A percentile compares a stretch with the other conserved stretches of the same genome.
These are phyloP conservation scores for Pseudogymnoascus sp. DNA, from an alignment of 2,329 filamentous ascomycete species.

Conservation along the genomic window DNA sequence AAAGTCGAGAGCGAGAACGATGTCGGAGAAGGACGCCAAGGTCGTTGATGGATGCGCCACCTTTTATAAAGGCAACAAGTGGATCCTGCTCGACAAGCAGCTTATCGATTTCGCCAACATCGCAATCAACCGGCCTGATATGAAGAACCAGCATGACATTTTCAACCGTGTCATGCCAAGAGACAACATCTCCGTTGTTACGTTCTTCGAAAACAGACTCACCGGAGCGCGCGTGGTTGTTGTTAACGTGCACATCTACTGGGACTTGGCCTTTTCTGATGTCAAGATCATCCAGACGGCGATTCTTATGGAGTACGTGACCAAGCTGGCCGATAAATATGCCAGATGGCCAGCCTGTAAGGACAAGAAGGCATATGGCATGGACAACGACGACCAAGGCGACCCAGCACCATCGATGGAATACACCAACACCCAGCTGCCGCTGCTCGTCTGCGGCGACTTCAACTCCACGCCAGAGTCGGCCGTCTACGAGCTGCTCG, in stretches of 20 bases:
- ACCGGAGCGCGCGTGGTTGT: conserved; percentile 90
- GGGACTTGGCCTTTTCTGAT: conserved; percentile 84
- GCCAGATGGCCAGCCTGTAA: conserved; percentile 69
- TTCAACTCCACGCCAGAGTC: conserved; percentile 88
- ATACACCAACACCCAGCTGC: conserved; percentile 82
- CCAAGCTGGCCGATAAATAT: conserved; percentile 78
- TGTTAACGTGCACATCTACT: conserved; percentile 88
- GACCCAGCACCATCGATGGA: conserved; percentile 75
- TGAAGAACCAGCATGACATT: conserved; percentile 95
- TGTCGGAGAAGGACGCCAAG: conserved; percentile 80
- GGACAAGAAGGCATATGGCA: conserved; percentile 44
- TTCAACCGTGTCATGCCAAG: conserved; percentile 98
- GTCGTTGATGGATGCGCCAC: conserved; percentile 93
- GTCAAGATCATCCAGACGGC: conserved; percentile 96
- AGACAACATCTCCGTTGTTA: conserved; percentile 89
- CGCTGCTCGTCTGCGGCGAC: conserved; percentile 84
- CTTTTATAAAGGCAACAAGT: conserved; percentile 95
- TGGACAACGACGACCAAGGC: conserved; percentile 41
- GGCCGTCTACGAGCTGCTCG: conserved; percentile 84
- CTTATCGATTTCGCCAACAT: conserved; percentile 85
- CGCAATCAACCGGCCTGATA: conserved; percentile 89
- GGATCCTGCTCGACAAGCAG: conserved; percentile 87
- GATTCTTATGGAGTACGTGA: conserved; percentile 86
- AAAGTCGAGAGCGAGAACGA: conserved; percentile 81
- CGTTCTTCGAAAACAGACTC: conserved; percentile 83